Conservation (phyloP, 1,139 yeast species). For the Kodamaea fungicola region DNA sequence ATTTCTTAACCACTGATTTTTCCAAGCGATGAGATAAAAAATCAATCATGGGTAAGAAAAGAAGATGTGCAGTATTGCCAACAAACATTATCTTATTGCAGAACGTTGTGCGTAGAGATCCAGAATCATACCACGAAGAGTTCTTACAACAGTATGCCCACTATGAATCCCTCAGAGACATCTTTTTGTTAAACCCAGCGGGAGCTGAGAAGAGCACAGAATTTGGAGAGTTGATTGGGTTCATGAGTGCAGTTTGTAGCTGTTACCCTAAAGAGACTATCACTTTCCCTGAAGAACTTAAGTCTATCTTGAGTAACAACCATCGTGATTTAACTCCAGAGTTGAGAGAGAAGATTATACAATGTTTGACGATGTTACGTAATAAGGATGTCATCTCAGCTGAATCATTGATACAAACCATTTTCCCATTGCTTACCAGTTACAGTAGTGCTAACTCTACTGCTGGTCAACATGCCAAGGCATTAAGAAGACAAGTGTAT, state of each 20-base stretch:
- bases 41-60: conserved; percentile 67
- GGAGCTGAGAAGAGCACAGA: conserved; percentile 63
- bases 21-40: conserved; percentile 5
- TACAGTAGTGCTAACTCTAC: conserved; percentile 40
- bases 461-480: conserved; percentile 75
- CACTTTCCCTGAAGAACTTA: conserved; percentile 77
- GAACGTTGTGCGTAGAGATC: conserved; percentile 89
- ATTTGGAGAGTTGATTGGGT: conserved; percentile 82
- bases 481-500: conserved; percentile 78
- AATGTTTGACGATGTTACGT: conserved; percentile 82
- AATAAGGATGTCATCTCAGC: conserved; percentile 81
- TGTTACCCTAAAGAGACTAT: conserved; percentile 90
- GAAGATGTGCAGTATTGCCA: conserved; percentile 90
- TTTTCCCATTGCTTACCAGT: conserved; percentile 77
- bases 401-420: conserved; percentile 75
- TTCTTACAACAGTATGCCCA: conserved; percentile 89
- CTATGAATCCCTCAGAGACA: conserved; percentile 84
- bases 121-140: conserved; percentile 90
- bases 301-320: conserved; percentile 62
- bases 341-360: conserved; percentile 86
- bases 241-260: conserved; percentile 84
- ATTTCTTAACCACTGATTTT: no score
- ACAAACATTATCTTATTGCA: conserved; percentile 88
- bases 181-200: conserved; percentile 66
- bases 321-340: conserved; percentile 83